Evolutionary conservation across 495 filamentous ascomycete species (phyloP).

Genomic region (Chaetomium fimeti): DNA sequence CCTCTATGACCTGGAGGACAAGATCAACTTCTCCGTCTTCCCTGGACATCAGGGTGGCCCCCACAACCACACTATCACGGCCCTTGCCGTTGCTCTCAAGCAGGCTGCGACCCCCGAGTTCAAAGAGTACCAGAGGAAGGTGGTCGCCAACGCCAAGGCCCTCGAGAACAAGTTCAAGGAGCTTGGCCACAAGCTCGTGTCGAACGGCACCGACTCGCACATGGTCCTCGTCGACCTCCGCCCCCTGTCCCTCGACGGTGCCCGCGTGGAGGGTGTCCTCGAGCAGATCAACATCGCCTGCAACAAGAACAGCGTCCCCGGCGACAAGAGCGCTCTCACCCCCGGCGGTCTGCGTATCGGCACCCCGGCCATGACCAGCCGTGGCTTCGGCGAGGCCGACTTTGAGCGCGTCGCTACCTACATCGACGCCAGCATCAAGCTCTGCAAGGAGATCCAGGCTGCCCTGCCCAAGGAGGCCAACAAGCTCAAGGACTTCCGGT

Average conservation of each 20-base stretch:
- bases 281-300: slow-evolving; percentile 98
- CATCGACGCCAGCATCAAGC: slow-evolving; percentile 78
- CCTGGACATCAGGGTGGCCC: slow-evolving; percentile 98
- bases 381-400: slow-evolving; percentile 89
- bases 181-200: slow-evolving; percentile 88
- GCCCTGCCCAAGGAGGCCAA: slow-evolving; percentile 92
- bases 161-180: slow-evolving; percentile 77
- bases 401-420: slow-evolving; percentile 88
- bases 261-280: slow-evolving; percentile 92
- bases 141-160: slow-evolving; percentile 88
- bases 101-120: slow-evolving; percentile 92
- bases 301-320: slow-evolving; percentile 99
- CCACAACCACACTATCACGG: slow-evolving; percentile 99
- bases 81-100: slow-evolving; percentile 92
- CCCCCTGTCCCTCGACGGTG: slow-evolving; percentile 77
- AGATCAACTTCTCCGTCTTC: slow-evolving; percentile 99
- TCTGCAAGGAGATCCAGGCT: slow-evolving; percentile 80
- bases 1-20: slow-evolving; percentile 88
- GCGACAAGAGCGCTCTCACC: slow-evolving; percentile 95
- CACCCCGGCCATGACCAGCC: slow-evolving; percentile 93
- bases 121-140: slow-evolving; percentile 92
- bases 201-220: slow-evolving; percentile 95
- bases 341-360: slow-evolving; percentile 94
- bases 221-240: slow-evolving; percentile 96
- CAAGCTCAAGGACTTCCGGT: slow-evolving; percentile 99